Conservation (phyloP, 768 basidiomycete genomes). For the Termitomyces sp. region DNA sequence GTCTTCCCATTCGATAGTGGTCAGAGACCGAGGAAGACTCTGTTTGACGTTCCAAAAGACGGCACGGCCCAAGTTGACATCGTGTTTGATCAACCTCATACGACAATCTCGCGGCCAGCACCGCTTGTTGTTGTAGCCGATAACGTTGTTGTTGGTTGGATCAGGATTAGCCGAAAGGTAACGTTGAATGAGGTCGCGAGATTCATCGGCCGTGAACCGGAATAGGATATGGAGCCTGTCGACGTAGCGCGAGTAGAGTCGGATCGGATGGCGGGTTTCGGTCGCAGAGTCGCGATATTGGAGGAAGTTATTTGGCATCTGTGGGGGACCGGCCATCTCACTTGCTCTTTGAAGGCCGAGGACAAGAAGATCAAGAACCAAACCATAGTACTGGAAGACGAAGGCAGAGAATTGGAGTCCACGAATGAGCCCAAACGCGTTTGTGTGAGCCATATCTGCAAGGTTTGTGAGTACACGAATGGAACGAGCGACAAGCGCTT, state of each 20-base stretch:
- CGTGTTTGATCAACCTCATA: conserved; percentile 99
- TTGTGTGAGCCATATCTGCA: conserved; percentile 92
- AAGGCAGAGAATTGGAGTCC: conserved; percentile 98
- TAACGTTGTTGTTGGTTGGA: conserved; percentile 98
- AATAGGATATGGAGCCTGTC: conserved; percentile 95
- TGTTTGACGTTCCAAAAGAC: conserved; percentile 99
- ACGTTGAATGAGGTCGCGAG: conserved; percentile 95
- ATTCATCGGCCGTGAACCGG: conserved; percentile 96
- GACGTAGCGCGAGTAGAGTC: conserved; percentile 95
- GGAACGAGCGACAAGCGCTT: background rate
- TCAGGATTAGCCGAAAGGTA: conserved; percentile 98
- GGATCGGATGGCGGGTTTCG: conserved; percentile 96
- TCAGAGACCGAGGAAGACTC: conserved; percentile 89
- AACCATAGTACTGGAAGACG: conserved; percentile 98
- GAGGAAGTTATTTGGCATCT: conserved; percentile 97
- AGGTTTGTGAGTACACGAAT: conserved; percentile 4
- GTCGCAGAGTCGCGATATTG: conserved; percentile 95
- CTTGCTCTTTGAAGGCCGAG: conserved; percentile 97
- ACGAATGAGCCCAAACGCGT: conserved; percentile 94
- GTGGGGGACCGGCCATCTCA: conserved; percentile 98
- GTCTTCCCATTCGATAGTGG: conserved; percentile 99
- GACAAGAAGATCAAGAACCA: conserved; percentile 92
- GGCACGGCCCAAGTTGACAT: conserved; percentile 96
- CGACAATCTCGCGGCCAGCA: conserved; percentile 99
- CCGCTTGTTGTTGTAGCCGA: conserved; percentile 98